These are phyloP conservation scores for Rhexocercosporidium sp. DNA, from an alignment of 2,329 filamentous ascomycete species.

Conservation along the genomic window DNA sequence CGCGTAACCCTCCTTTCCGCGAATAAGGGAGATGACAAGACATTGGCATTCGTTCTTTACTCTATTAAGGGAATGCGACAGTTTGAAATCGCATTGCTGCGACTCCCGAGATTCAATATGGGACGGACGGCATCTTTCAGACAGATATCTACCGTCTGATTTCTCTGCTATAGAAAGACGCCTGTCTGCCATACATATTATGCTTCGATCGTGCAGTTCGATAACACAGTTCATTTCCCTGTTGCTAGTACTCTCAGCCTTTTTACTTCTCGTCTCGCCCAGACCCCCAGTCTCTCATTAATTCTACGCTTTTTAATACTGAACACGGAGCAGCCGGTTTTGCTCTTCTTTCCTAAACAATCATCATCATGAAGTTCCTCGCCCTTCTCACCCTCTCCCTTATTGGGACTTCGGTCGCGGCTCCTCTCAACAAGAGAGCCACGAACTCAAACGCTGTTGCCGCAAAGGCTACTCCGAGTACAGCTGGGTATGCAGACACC, in stretches of 20 bases:
- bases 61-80: not conserved
- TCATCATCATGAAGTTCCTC: constrained; percentile 32
- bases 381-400: constrained; percentile 25
- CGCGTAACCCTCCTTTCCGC: not conserved
- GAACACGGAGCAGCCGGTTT: constrained; percentile 1
- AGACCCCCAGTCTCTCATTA: constrained; percentile 10
- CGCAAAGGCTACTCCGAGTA: not conserved
- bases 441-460: constrained; percentile 1
- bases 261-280: constrained; percentile 1
- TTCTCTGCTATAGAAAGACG: constrained; percentile 5
- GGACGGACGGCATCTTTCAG: not conserved
- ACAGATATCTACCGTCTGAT: not conserved
- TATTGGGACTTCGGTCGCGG: constrained; percentile 16
- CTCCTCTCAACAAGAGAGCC: not conserved
- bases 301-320: not conserved
- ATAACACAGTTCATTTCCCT: constrained; percentile 4
- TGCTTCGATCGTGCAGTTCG: constrained; percentile 1
- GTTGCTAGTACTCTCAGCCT: constrained; percentile 1
- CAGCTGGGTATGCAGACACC: not conserved
- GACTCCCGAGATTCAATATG: not conserved
- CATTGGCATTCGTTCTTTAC: not conserved
- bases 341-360: not conserved
- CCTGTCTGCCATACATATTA: not conserved
- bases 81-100: not conserved
- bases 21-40: not conserved